phyloP scores from a whole-genome alignment of 768 basidiomycete species.

The Hypsizygus marmoreus region DNA sequence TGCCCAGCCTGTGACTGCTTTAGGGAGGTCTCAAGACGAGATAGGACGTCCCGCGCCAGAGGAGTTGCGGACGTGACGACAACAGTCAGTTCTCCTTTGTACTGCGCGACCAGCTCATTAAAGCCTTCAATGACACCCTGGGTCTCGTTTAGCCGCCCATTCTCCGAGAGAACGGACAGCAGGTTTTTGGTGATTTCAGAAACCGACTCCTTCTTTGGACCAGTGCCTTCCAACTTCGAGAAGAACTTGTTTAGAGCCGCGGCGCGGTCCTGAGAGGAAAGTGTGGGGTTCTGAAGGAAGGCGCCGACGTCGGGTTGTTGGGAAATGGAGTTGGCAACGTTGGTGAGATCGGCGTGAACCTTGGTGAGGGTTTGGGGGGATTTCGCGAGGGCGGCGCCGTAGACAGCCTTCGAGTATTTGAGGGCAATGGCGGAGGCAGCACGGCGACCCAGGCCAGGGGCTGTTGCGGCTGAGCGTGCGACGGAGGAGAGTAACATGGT shows the following conservation, averaged over 20 bases:
- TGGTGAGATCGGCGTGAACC: constrained; percentile 82
- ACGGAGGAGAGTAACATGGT: constrained; percentile 59
- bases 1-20: constrained; percentile 86
- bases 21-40: constrained; percentile 80
- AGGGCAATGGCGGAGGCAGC: constrained; percentile 75
- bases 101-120: constrained; percentile 82
- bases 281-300: constrained; percentile 89
- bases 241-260: constrained; percentile 69
- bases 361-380: constrained; percentile 81
- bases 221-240: constrained; percentile 61
- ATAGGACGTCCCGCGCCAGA: constrained; percentile 73
- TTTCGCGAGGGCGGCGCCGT: constrained; percentile 78
- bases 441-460: constrained; percentile 61
- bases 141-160: constrained; percentile 86
- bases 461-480: constrained; percentile 49
- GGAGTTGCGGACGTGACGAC: constrained; percentile 87
- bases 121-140: constrained; percentile 89
- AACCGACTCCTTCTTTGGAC: constrained; percentile 70
- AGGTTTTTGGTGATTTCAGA: constrained; percentile 93
- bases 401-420: constrained; percentile 85
- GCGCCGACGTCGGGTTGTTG: constrained; percentile 61
- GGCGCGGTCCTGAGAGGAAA: constrained; percentile 76
- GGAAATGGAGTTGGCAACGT: constrained; percentile 70
- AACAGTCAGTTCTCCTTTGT: constrained; percentile 93
- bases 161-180: constrained; percentile 86